Evolutionary conservation across 2,329 filamentous ascomycete genomes (phyloP), one percentile per base, ranked within the genome.

Genomic region (Lachnellula occidentalis): DNA sequence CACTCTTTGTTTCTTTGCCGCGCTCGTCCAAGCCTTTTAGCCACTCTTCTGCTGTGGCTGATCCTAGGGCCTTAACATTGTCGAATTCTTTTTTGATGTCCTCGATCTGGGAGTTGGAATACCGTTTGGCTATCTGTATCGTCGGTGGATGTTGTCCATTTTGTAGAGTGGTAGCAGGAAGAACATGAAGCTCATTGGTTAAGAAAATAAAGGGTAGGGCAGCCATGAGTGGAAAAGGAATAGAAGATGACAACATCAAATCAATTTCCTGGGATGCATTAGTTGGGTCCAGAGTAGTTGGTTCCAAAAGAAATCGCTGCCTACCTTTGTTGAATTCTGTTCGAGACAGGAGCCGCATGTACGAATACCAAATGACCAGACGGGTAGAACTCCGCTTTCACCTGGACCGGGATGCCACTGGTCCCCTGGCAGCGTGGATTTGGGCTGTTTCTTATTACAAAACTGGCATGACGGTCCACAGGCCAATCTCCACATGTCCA

Each of bases 401-500:
- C 85, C 86, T 41, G 86, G 85, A 14, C 87, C 86, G 56, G 76
- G 73, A 64, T 79, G 79, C 76, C 78, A 84, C 48, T 75, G 72
- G 65, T 72, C 73, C 66, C 57, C 69, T 62, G 56, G 66, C 57
- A 55, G 65, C 57, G 51, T 59, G 42, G 45, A 59, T 61, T 39
- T 57, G 58, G 55, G 51, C 58, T 65, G 52, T 57, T 58, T 66
- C 69, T 75, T 80, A 51, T 72, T 73, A 70, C 90, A 94, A 61
- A 85, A 82, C 65, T 92, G 84, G 69, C 90, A 95, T 52, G 67
- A 71, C 31, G 67, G 73, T 47, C 81, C 79, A 69, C 82, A 84
- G 36, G 83, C 76, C 49, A 94, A 73, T 64, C 80, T 81, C 81
- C 89, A 90, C 87, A 92, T 92, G 42, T 86, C 80, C 60, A 88